Conservation (phyloP, 805 yeast species). For the Huiozyma sinensis region DNA sequence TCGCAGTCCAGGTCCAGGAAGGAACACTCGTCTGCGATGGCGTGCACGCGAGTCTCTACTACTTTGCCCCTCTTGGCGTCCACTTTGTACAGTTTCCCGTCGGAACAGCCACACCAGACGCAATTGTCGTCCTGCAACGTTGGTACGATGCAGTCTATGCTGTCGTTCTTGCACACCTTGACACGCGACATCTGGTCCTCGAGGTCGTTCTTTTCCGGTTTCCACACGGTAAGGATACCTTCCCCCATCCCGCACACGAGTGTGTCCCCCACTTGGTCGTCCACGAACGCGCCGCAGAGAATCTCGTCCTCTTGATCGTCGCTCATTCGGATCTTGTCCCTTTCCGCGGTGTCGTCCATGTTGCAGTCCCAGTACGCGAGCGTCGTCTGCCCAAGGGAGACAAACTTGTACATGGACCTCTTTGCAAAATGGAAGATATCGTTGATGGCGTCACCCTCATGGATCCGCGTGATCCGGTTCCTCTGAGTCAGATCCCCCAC, state of each 20-base stretch:
- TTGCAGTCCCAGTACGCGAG: conserved; percentile 66
- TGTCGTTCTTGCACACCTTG: conserved; percentile 54
- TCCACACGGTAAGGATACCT: conserved; percentile 85
- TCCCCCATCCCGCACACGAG: conserved; percentile 83
- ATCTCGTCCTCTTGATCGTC: conserved; percentile 94
- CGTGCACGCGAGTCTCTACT: conserved; percentile 56
- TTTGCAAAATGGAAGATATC: conserved; percentile 58
- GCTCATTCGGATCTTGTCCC: conserved; percentile 39
- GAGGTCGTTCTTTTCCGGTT: conserved; percentile 52
- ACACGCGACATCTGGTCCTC: conserved; percentile 74
- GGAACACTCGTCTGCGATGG: conserved; percentile 57
- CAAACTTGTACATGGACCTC: conserved; percentile 61
- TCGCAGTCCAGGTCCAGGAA: conserved; percentile 69
- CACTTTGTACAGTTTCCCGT: conserved; percentile 60
- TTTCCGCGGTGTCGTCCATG: conserved; percentile 16
- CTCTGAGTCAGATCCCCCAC: conserved; percentile 41
- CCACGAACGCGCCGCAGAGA: conserved; percentile 61
- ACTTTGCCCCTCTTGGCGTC: conserved; percentile 55
- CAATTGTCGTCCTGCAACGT: conserved; percentile 37
- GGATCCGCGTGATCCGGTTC: conserved; percentile 43
- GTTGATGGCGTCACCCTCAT: conserved; percentile 66
- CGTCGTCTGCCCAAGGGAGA: conserved; percentile 75
- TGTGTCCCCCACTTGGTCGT: conserved; percentile 49
- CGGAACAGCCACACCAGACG: conserved; percentile 72
- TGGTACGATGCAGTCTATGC: conserved; percentile 61